Percentiles rank a stretch among this genome's conserved stretches.
Conservation (phyloP, 2,329 filamentous ascomycete species). For the Dendrostoma leiphaemia region DNA sequence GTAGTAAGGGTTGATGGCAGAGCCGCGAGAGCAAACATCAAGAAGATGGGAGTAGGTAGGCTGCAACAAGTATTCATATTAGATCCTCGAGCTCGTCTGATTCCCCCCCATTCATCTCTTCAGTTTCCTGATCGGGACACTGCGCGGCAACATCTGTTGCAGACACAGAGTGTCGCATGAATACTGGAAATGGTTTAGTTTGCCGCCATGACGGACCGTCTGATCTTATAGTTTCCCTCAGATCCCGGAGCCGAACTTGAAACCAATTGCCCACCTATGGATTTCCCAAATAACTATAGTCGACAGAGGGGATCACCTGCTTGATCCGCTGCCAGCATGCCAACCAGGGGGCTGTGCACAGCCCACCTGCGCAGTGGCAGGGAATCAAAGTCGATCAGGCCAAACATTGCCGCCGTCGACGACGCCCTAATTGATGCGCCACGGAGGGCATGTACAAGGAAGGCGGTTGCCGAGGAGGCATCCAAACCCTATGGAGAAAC, state of each 20-base stretch:
- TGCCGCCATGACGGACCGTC: constrained; percentile 6
- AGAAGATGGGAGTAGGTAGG: no score
- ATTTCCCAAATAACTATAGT: background rate
- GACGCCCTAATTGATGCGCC: no score
- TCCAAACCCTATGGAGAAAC: no score
- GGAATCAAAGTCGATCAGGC: background rate
- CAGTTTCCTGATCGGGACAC: background rate
- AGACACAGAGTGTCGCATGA: constrained; percentile 1
- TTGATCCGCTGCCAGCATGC: background rate
- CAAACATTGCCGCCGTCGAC: background rate
- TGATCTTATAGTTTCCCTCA: background rate
- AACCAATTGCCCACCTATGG: background rate
- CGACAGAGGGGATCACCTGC: background rate
- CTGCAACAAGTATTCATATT: background rate
- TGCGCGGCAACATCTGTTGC: background rate
- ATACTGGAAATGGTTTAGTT: background rate
- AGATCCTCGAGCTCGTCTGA: background rate
- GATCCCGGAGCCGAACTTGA: background rate
- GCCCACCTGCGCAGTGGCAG: background rate
- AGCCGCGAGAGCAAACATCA: background rate
- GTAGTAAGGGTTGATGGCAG: no score
- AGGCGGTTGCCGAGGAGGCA: background rate
- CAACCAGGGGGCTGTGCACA: background rate
- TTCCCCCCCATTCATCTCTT: background rate
- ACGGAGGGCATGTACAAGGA: background rate